Conservation (phyloP, 2,329 filamentous ascomycete genomes). For the Paecilomyces dactylethromorphus region DNA sequence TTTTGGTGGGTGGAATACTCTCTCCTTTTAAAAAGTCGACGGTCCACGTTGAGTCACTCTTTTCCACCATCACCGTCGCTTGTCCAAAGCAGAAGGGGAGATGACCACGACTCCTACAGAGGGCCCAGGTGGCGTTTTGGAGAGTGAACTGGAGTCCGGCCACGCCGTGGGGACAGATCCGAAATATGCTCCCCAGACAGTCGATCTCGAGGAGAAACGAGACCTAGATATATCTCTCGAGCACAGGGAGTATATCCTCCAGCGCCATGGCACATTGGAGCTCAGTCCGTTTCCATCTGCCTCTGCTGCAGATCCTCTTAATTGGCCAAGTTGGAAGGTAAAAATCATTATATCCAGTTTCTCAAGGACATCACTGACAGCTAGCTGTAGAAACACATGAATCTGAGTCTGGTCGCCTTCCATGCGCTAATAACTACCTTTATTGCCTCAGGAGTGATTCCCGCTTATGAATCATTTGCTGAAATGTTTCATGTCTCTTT, state of each 20-base stretch:
- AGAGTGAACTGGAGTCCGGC: not conserved
- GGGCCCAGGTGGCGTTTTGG: not conserved
- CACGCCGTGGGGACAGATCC: not conserved
- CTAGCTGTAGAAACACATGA: slow-evolving; percentile 36
- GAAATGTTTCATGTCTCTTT: slow-evolving; percentile 43
- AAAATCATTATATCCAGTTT: not conserved
- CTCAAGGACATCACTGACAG: not conserved
- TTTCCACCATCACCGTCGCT: not conserved
- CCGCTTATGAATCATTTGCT: slow-evolving; percentile 48
- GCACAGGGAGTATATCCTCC: slow-evolving; percentile 44
- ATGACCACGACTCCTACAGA: not conserved
- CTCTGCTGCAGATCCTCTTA: slow-evolving; percentile 47
- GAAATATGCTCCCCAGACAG: slow-evolving; percentile 1
- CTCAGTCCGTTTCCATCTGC: slow-evolving; percentile 49
- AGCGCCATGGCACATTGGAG: slow-evolving; percentile 49
- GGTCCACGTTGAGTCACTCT: not conserved
- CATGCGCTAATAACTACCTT: slow-evolving; percentile 52
- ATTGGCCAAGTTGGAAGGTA: slow-evolving; percentile 18
- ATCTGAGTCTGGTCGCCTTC: slow-evolving; percentile 49
- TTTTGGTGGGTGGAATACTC: not conserved
- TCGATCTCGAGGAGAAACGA: slow-evolving; percentile 1
- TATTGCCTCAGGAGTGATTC: slow-evolving; percentile 47
- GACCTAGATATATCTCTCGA: slow-evolving; percentile 14
- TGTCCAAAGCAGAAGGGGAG: not conserved
- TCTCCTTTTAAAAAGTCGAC: not conserved